Conservation (phyloP, 1,284 basidiomycete species). For the Trichosporon sp. region DNA sequence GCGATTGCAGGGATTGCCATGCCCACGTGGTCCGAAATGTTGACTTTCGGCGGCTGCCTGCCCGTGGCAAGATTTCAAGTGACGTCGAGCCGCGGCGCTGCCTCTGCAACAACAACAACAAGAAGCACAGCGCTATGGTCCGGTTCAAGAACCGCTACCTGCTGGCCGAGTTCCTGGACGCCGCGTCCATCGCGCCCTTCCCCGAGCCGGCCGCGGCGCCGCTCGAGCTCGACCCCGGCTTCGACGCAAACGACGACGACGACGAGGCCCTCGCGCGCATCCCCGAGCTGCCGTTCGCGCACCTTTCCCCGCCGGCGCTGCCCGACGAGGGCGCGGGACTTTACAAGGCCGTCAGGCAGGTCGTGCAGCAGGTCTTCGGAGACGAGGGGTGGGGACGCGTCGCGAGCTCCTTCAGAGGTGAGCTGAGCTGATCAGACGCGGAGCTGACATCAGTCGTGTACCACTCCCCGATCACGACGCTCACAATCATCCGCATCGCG, state of each 20-base stretch:
- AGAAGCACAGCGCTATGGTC: slow-evolving; percentile 30
- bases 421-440: background rate
- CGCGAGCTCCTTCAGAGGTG: slow-evolving; percentile 41
- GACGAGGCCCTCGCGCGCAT: slow-evolving; percentile 24
- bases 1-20: background rate
- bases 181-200: slow-evolving; percentile 20
- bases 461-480: slow-evolving; percentile 41
- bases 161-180: slow-evolving; percentile 47
- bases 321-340: slow-evolving; percentile 29
- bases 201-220: slow-evolving; percentile 4
- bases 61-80: background rate
- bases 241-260: slow-evolving; percentile 11
- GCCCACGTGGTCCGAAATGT: background rate
- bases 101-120: background rate
- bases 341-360: slow-evolving; percentile 30
- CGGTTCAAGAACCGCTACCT: slow-evolving; percentile 48
- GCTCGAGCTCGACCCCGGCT: slow-evolving; percentile 2
- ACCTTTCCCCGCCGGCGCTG: background rate
- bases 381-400: slow-evolving; percentile 48
- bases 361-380: slow-evolving; percentile 39
- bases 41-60: background rate
- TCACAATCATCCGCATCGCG: slow-evolving; percentile 43
- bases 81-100: background rate
- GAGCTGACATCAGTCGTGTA: slow-evolving; percentile 36
- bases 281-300: slow-evolving; percentile 34